Evolutionary conservation across 257 asterid species (phyloP), one percentile per base, ranked within the genome.

Genomic region (Solanum medicagineum): DNA sequence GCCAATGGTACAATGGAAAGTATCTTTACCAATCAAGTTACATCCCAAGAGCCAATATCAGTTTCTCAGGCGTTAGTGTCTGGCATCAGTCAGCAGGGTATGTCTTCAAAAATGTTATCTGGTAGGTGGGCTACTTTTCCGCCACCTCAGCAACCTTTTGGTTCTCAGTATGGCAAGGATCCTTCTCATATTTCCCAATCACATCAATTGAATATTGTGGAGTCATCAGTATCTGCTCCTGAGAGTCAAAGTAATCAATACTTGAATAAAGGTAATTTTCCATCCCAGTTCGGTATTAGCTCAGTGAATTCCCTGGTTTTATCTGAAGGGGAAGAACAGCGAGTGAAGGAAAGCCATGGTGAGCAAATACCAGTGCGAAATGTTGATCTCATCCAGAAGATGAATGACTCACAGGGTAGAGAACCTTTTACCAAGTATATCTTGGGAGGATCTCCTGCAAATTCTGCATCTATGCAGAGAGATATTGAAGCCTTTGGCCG

Each of bases 401-500:
- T 80, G 81, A 86, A 86, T 81, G 87, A 81, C 32, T 85, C 91
- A 66, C 85, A 74, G 29, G 92, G 90, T 69, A 90, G 87, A 88
- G 88, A 86, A 84, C 85, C 93, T 51, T 63, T 85, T 83, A 69
- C 80, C 81, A 87, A 89, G 86, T 87, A 91, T 88, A 75, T 62
- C 26, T 85, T 85, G 26, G 94, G 92, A 74, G 94, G 87, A 79
- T 92, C 94, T 89, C 93, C 93, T 84, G 92, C 90, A 51, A 90
- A 89, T 90, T 89, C 97, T 84, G 86, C 91, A 84, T 91, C 95
- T 71, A 88, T 90, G 54, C 93, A 88, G 62, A 90, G 88, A 84
- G 94, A 95, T 84, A 89, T 93, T 85, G 97, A 94, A 91, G 96
- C 95, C 81, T 93, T 96, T 86, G 98, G 99, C 74, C 93, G 93